Percentiles rank a stretch among this genome's conserved stretches.
These are phyloP conservation scores for Silene uniflora DNA, from an alignment of 148 eudicot species.

Conservation along the genomic window DNA sequence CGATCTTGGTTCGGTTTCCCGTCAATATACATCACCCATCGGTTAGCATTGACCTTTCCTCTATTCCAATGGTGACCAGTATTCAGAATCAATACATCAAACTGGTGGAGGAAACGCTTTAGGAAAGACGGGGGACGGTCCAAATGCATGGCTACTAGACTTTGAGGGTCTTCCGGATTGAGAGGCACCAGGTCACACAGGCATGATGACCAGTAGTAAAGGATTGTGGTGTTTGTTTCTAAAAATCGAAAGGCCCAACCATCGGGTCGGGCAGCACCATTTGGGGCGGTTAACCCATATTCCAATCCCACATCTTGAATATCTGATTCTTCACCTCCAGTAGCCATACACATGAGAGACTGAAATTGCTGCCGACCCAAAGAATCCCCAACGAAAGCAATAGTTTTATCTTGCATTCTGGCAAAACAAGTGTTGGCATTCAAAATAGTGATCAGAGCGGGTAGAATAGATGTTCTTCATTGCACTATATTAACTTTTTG, in stretches of 20 bases:
- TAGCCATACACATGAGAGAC: slow-evolving; percentile 67
- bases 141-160: slow-evolving; percentile 54
- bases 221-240: slow-evolving; percentile 55
- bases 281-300: slow-evolving; percentile 38
- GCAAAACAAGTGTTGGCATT: slow-evolving; percentile 6
- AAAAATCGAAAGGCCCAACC: slow-evolving; percentile 62
- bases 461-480: background rate
- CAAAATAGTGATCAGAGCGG: background rate
- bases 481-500: background rate
- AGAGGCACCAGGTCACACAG: slow-evolving; percentile 48
- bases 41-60: slow-evolving; percentile 50
- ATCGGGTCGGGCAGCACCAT: slow-evolving; percentile 45
- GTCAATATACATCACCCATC: slow-evolving; percentile 56
- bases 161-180: slow-evolving; percentile 30
- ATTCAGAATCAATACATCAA: slow-evolving; percentile 55
- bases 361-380: slow-evolving; percentile 66
- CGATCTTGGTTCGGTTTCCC: slow-evolving; percentile 43
- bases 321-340: slow-evolving; percentile 52
- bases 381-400: slow-evolving; percentile 66
- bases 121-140: slow-evolving; percentile 56
- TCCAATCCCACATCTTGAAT: slow-evolving; percentile 44
- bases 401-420: slow-evolving; percentile 66
- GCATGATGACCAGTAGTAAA: slow-evolving; percentile 57
- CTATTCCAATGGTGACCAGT: slow-evolving; percentile 69
- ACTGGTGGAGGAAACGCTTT: slow-evolving; percentile 27